phyloP scores from a whole-genome alignment of 1,139 yeast species.

The Pneumocystis jirovecii region DNA sequence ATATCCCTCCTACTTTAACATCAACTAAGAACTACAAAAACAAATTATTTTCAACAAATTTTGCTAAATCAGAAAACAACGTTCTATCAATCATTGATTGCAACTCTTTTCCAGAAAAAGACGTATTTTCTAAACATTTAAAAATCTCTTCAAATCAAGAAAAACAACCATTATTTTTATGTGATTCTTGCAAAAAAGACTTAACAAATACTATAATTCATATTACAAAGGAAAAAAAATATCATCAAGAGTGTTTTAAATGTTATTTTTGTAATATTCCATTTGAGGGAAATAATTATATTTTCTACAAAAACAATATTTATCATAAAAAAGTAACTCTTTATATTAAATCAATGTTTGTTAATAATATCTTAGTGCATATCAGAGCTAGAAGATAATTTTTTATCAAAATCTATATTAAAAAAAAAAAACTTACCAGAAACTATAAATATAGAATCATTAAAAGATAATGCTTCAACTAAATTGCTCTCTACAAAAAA shows the following conservation, averaged over 20 bases:
- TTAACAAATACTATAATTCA: neutral
- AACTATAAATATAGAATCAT: neutral
- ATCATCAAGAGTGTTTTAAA: neutral
- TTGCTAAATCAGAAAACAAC: neutral
- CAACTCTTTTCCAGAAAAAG: neutral
- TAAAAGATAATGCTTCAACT: neutral
- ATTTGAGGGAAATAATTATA: neutral
- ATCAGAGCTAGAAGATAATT: neutral
- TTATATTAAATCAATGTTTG: neutral
- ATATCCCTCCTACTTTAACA: neutral
- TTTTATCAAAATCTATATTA: neutral
- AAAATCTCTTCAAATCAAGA: neutral
- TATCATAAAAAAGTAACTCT: neutral
- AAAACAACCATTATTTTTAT: neutral
- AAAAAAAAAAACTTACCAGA: neutral
- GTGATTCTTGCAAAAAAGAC: neutral
- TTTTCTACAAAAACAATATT: neutral
- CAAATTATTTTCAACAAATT: neutral
- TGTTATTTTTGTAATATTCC: neutral
- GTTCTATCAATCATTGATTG: neutral
- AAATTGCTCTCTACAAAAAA: neutral
- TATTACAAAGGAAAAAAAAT: neutral
- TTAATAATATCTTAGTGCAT: neutral
- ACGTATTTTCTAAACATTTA: neutral
- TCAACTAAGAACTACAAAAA: neutral